A percentile compares a stretch with the other conserved stretches of the same genome.
Evolutionary conservation across 2,329 filamentous ascomycete genomes (phyloP).

Genomic region (Calonectria honghensis): DNA sequence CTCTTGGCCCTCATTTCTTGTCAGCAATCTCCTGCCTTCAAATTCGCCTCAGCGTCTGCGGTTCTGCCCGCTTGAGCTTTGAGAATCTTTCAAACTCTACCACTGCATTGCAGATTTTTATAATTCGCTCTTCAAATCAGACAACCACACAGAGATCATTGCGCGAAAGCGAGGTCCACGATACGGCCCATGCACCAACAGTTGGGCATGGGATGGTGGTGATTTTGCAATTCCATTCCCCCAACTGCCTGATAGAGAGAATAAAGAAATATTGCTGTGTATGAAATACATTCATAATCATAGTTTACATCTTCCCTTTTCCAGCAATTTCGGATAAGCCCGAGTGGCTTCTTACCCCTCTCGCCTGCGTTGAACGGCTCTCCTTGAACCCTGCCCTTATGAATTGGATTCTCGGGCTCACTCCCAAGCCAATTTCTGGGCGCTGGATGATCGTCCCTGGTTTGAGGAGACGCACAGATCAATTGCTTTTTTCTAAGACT

Average conservation of each 20-base stretch:
- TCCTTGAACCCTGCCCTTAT: neutral
- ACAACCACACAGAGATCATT: neutral
- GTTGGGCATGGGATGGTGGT: neutral
- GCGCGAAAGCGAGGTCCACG: neutral
- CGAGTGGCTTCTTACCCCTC: constrained; percentile 2
- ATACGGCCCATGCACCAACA: neutral
- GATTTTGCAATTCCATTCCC: neutral
- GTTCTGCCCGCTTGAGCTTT: neutral
- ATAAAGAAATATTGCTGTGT: neutral
- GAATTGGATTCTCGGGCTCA: neutral
- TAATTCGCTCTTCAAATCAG: neutral
- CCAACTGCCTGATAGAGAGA: neutral
- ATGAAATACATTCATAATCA: neutral
- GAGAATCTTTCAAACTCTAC: neutral
- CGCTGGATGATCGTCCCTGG: neutral
- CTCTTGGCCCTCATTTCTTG: neutral
- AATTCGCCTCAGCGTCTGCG: neutral
- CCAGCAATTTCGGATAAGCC: neutral
- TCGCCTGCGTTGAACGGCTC: neutral
- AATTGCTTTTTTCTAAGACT: neutral
- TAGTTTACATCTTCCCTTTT: neutral
- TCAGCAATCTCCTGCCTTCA: neutral
- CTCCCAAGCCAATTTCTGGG: neutral
- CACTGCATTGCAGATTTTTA: neutral
- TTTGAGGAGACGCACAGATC: neutral